Evolutionary conservation across 306 rosid genomes (phyloP), one percentile per base, ranked within the genome.

Genomic region (Heteromeles arbutifolia): DNA sequence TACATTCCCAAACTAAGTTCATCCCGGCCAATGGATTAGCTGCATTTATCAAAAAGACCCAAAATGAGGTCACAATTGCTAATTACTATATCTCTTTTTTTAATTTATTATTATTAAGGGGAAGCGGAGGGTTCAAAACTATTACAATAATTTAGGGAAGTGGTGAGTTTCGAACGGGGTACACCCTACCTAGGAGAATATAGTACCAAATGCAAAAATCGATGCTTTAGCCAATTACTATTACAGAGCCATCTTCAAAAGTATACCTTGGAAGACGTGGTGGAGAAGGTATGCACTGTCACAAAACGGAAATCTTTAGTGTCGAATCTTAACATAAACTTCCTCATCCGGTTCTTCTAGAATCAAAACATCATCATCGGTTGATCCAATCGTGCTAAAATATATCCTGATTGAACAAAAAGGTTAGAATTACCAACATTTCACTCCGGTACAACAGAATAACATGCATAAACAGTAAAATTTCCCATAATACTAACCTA

Each of bases 11-110:
- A 72, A 92, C 89, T 80, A 95, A 79, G 81, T 81, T 82, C 92
- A 89, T 67, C 84, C 91, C 86, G 10, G 93, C 86, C 83, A 90
- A 80, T 67, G 97, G 99, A 80, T 92, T 93, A 70, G 96, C 97
- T 87, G 99, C 97, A 85, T 89, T 87, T 67, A 92, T 92, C 78
- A 92, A 84, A 88, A 90, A 92, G 82, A 92, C 93, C 99, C 90
- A 90, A 82, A 86, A 79, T 41, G 82, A 79, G 87, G 85, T 85
- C 84, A 84, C 28, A 41, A 81, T 79, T 69, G 78, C 72, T 74
- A 59, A 81, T 77, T 69, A 79, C 72, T 74, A 54, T 65, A 77
- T 80, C 9, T 37, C 39, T 9, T 41, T 37, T 41, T 41, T 41
- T 9, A 41, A 41, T 41, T 41, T 41, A 9, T 41, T 41, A 41